phyloP scores from a whole-genome alignment of 352 stramenopile species.

The Phytopythium montanum region DNA sequence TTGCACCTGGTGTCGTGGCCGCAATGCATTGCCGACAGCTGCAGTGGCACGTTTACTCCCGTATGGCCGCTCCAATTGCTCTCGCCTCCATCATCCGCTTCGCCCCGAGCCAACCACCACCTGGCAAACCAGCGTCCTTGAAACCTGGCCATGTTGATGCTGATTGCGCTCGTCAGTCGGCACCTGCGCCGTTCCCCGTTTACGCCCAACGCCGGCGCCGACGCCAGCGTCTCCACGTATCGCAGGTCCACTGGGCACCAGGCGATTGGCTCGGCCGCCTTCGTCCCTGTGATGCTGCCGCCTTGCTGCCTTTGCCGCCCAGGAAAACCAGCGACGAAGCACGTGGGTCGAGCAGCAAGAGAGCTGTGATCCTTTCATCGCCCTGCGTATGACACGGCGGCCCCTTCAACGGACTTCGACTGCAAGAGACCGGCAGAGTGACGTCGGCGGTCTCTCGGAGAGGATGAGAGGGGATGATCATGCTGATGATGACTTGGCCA shows the following conservation, averaged over 20 bases:
- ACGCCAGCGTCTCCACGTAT: constrained; percentile 1
- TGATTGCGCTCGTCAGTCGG: constrained; percentile 1
- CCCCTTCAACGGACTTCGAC: not conserved
- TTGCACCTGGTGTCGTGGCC: too few species aligned
- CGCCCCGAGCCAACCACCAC: not conserved
- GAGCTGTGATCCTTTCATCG: not conserved
- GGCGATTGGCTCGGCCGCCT: not conserved
- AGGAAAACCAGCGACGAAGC: not conserved
- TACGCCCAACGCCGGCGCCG: not conserved
- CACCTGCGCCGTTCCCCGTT: not conserved
- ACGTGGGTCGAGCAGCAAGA: not conserved
- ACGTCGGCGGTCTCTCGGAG: too few species aligned
- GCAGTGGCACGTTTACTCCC: not conserved
- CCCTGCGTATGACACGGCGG: not conserved
- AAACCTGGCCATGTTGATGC: not conserved
- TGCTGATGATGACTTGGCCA: not conserved
- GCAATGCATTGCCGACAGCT: not conserved
- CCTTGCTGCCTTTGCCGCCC: too few species aligned
- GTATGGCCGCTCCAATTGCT: not conserved
- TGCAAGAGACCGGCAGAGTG: not conserved
- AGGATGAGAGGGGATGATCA: not conserved
- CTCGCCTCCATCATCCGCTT: not conserved
- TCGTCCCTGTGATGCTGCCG: not conserved
- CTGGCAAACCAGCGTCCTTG: not conserved
- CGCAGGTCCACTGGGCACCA: constrained; percentile 1